Percentiles rank a stretch among this genome's conserved stretches.
Evolutionary conservation across 176 grass and related monocot species (phyloP).

Genomic region (Aegilops umbellulata): DNA sequence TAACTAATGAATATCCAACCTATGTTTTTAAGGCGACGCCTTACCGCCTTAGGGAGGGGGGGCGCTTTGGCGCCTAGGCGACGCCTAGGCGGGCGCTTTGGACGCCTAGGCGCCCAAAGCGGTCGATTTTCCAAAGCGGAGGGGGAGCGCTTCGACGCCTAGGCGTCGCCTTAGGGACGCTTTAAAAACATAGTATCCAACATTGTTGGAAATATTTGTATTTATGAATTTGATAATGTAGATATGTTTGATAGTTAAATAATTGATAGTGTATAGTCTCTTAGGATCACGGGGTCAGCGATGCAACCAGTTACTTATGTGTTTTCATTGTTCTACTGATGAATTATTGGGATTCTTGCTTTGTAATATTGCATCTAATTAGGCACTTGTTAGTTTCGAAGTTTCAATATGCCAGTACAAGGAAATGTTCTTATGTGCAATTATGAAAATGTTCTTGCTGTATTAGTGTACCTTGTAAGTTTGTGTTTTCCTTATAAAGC

Average conservation of each 20-base stretch:
- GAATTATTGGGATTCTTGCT: neutral
- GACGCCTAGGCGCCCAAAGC: no score
- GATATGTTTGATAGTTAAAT: conserved; percentile 4
- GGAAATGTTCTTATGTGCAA: neutral
- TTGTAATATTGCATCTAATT: neutral
- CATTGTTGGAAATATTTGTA: neutral
- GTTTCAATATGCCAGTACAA: neutral
- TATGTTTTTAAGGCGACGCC: no score
- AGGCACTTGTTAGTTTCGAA: neutral
- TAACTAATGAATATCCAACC: neutral
- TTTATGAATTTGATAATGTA: neutral
- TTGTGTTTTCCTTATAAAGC: neutral
- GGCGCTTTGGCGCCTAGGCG: no score
- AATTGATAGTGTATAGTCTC: neutral
- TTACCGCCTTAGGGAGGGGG: no score
- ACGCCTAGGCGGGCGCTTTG: no score
- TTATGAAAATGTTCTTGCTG: neutral
- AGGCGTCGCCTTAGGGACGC: no score
- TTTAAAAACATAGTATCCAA: no score
- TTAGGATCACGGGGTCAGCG: neutral
- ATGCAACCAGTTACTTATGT: neutral
- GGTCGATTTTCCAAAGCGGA: no score
- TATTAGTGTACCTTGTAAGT: neutral
- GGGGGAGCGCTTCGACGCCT: no score
- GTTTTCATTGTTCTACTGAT: neutral